Evolutionary conservation across 306 rosid genomes (phyloP), one percentile per base, ranked within the genome.

Genomic region (Sicyos baderoa): DNA sequence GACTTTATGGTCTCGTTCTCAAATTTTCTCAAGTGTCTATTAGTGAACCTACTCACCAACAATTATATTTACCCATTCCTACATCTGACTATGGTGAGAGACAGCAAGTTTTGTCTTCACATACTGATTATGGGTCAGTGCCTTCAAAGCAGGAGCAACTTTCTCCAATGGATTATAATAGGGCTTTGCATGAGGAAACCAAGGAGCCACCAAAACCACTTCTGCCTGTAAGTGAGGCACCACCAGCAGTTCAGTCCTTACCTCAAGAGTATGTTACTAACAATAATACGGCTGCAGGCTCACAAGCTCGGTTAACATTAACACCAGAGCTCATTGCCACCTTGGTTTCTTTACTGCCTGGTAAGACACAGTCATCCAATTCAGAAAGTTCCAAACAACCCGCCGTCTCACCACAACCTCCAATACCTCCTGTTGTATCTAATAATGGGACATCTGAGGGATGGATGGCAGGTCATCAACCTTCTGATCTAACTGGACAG

Each of bases 311-410:
- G 73, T 86, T 85, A 71, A 22, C 86, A 21, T 80, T 93, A 77
- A 93, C 99, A 15, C 99, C 99, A 3, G 99, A 93, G 84, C 94
- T 93, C 50, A 86, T 93, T 84, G 97, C 97, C 66, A 84, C 97
- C 61, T 83, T 93, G 73, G 85, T 91, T 74, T 75, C 94, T 49
- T 79, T 90, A 9, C 81, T 93, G 35, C 99, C 99, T 79, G 79
- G 86, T 63, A 84, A 80, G 75, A 65, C 87, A 15, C 94, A 86
- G 73, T 68, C 85, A 50, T 74, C 97, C 78, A 78, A 76, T 55
- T 40, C 78, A 58, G 91, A 88, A 54, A 80, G 84, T 77, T 68
- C 83, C 37, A 86, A 81, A 79, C 48, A 82, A 25, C 78, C 80
- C n/a, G 73, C 76, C 63, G 86, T 75, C 71, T 76, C 89, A 79